Base-by-base conservation (phyloP, 495 filamentous ascomycete species). In the Hypoxylon lenormandii region DNA sequence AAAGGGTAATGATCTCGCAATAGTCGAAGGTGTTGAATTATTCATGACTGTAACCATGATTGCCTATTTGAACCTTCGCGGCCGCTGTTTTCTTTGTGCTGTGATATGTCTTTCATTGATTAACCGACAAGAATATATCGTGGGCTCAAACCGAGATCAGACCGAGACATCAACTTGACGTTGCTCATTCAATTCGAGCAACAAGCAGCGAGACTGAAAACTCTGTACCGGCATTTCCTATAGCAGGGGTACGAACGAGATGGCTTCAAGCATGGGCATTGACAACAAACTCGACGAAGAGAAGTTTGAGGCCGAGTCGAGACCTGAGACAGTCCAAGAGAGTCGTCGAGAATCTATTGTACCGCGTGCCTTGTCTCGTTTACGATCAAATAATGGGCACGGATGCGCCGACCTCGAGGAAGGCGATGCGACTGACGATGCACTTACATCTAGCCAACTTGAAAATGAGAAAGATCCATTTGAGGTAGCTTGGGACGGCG, bases 401-500 rank as follows among this genome's bases (percentile, higher is more conserved):
- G 88, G 88, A 10, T 81, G 80, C 50, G 87, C 86, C 69, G 79
- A 80, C 65, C 62, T 80, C 38, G 73, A 79, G 5, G 76, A 78
- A 12, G 77, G 80, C 42, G 65, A 77, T 12, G 73, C 77, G 12
- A 72, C 69, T 5, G 67, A 72, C 16, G 73, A 77, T n/a, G 68
- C 52, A 36, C 45, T 57, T 58, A 62, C 55, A 15, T 60, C 58
- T 22, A 45, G 26, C 15, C 60, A 42, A 69, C 65, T 42, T 38
- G 64, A 43, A 43, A 30, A 72, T 48, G 80, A 76, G 16, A 82
- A 81, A 19, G 81, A 86, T 52, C 76, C 78, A 0, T 92, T 86
- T 61, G 84, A 87, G 61, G 92, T 96, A 33, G 73, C 75, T 5
- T 96, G 91, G 89, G 82, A 84, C 2, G 87, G 89, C 54, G 90